phyloP scores from a whole-genome alignment of 2,329 filamentous ascomycete genomes.

The Sporothrix humicola region DNA sequence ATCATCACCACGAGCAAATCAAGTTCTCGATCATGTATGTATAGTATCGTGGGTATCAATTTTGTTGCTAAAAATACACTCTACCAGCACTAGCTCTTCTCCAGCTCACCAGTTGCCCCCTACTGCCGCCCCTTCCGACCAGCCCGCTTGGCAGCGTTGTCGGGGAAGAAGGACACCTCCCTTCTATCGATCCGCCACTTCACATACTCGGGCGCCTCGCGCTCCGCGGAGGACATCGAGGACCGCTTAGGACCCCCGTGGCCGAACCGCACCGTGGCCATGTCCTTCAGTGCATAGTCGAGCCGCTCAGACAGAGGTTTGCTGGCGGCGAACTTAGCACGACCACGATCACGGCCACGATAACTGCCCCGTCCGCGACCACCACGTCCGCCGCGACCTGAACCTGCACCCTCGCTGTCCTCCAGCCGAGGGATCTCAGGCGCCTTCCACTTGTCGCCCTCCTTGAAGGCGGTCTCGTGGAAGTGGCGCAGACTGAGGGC shows the following conservation, averaged over 20 bases:
- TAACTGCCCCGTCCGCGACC: background rate
- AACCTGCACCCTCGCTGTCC: too few species aligned
- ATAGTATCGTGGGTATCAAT: background rate
- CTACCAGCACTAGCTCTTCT: background rate
- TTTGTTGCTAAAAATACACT: background rate
- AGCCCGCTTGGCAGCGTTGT: background rate
- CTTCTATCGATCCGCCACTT: background rate
- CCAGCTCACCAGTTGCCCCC: background rate
- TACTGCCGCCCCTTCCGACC: background rate
- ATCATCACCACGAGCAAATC: background rate
- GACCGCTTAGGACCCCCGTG: background rate
- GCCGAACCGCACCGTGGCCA: background rate
- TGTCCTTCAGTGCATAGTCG: background rate
- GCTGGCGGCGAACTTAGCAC: background rate
- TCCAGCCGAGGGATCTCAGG: background rate
- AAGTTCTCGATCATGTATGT: background rate
- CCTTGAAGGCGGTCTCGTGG: background rate
- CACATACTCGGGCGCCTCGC: constrained; percentile 4
- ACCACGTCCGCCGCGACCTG: background rate
- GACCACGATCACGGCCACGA: background rate
- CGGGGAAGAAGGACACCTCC: constrained; percentile 25
- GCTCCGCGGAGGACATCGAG: background rate
- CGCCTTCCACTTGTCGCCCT: background rate
- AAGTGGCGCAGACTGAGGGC: constrained; percentile 7
- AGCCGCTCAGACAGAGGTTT: background rate